A percentile compares a stretch with the other conserved stretches of the same genome.
phyloP scores from a whole-genome alignment of 202 grass and related monocot genomes.

The Brachypodium distachyon region DNA sequence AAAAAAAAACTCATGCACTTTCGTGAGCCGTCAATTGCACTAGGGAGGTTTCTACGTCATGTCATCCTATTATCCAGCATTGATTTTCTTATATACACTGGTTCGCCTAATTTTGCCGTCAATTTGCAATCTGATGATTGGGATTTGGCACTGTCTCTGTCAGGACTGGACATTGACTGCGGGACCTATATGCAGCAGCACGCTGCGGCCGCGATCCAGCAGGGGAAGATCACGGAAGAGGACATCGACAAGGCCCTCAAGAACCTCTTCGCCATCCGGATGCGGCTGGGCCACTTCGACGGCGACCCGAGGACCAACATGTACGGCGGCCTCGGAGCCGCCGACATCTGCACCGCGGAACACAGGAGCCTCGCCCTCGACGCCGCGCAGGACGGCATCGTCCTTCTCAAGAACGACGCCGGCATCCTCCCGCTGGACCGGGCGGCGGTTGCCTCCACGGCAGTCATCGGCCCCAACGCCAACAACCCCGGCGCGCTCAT shows the following conservation, averaged over 20 bases:
- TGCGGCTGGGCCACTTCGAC: slow-evolving; percentile 72
- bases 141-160: too few relatives aligned
- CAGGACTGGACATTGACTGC: slow-evolving; percentile 72
- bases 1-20: too few relatives aligned
- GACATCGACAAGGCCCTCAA: slow-evolving; percentile 46
- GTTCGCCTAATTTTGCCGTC: too few relatives aligned
- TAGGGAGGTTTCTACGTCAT: too few relatives aligned
- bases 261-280: slow-evolving; percentile 51
- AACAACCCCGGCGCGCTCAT: slow-evolving; percentile 24
- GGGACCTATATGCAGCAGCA: slow-evolving; percentile 34
- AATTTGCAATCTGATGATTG: too few relatives aligned
- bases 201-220: slow-evolving; percentile 20
- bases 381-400: slow-evolving; percentile 68
- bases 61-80: too few relatives aligned
- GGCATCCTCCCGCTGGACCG: slow-evolving; percentile 36
- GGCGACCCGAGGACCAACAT: slow-evolving; percentile 34
- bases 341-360: slow-evolving; percentile 34
- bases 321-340: slow-evolving; percentile 38
- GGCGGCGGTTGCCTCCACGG: not conserved
- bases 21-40: too few relatives aligned
- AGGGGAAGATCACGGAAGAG: slow-evolving; percentile 47
- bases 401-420: slow-evolving; percentile 54
- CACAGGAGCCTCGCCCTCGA: slow-evolving; percentile 57
- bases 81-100: too few relatives aligned
- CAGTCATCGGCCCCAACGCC: slow-evolving; percentile 60